A percentile compares a stretch with the other conserved stretches of the same genome.
Evolutionary conservation across 2,329 filamentous ascomycete species (phyloP).

Genomic region (Phialemoniopsis sp.): DNA sequence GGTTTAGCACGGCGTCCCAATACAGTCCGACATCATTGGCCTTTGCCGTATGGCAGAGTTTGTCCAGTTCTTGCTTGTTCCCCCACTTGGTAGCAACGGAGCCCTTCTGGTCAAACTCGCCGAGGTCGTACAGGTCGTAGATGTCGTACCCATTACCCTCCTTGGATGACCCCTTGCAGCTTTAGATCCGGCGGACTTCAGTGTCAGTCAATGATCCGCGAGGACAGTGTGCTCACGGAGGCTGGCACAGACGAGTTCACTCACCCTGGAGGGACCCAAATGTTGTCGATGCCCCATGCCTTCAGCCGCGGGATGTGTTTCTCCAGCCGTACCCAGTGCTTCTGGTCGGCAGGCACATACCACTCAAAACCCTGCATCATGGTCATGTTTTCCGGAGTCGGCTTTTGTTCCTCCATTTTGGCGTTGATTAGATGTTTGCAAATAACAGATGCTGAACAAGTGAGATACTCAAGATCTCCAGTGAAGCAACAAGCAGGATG

Average conservation of each 20-base stretch:
- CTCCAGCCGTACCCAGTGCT: conserved; percentile 59
- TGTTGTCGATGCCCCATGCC: conserved; percentile 56
- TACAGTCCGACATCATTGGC: conserved; percentile 56
- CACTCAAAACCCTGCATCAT: conserved; percentile 73
- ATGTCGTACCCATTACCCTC: conserved; percentile 66
- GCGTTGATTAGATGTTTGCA: conserved; percentile 1
- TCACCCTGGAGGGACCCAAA: conserved; percentile 65
- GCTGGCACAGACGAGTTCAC: too few species aligned
- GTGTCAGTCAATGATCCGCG: not conserved
- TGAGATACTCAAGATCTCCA: too few species aligned
- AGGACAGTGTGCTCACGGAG: too few species aligned
- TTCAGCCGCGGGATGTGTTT: conserved; percentile 53
- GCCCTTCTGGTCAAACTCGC: conserved; percentile 73
- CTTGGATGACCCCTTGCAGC: conserved; percentile 61
- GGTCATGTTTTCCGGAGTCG: conserved; percentile 41
- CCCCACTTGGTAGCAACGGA: conserved; percentile 66
- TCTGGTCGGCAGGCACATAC: conserved; percentile 61
- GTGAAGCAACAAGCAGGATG: too few species aligned
- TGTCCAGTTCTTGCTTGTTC: conserved; percentile 54
- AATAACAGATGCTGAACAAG: too few species aligned
- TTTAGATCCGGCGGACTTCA: conserved; percentile 1
- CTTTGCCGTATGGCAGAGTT: conserved; percentile 48
- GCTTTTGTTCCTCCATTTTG: conserved; percentile 14
- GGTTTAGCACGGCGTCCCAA: conserved; percentile 72
- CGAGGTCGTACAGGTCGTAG: conserved; percentile 68